Base-by-base conservation (phyloP, 352 stramenopile genomes). In the Phytophthora constricta region DNA sequence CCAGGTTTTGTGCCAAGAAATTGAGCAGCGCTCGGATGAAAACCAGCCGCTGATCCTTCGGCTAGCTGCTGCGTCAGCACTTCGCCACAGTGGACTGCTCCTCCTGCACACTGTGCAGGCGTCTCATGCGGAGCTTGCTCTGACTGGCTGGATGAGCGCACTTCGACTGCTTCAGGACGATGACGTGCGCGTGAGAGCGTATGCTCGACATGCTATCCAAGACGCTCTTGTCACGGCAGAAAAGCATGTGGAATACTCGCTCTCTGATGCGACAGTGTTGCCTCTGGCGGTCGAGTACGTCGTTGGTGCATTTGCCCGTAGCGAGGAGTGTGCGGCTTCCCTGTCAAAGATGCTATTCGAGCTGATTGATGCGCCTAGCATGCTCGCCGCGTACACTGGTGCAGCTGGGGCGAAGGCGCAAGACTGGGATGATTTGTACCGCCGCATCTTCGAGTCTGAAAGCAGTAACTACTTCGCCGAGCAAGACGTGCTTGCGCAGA, bases 381-480 rank as follows among this genome's bases (percentile, higher is more conserved):
- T 86, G 28, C 66, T 94, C 11, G 37, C 66, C 4, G 70, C 86
- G 17, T 90, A 86, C 57, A 50, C 74, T 31, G 70, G 68, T 45
- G 65, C 45, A n/a, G 54, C 68, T 19, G 74, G 79, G 14, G 59
- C 65, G 31, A 83, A 80, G 46, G 70, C 73, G 0, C 68, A 80
- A 46, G 78, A 89, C 48, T 84, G 75, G 68, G 73, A 82, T 28
- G 72, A 91, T 43, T 60, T 92, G 8, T 89, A 79, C 51, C 73
- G 75, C 45, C 80, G 81, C 41, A 94, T 94, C 55, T 94, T 94
- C 50, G 86, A 94, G 54, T 75, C 82, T 7, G 86, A 94, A 64
- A 90, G 82, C 67, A 86, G 72, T 65, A 94, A 94, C 56, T 94
- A 89, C 58, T 94, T 89, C 51, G 80, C 76, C 26, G 84, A 94